Conservation (phyloP, 164 flowering plant species). For the Annona squamosa region DNA sequence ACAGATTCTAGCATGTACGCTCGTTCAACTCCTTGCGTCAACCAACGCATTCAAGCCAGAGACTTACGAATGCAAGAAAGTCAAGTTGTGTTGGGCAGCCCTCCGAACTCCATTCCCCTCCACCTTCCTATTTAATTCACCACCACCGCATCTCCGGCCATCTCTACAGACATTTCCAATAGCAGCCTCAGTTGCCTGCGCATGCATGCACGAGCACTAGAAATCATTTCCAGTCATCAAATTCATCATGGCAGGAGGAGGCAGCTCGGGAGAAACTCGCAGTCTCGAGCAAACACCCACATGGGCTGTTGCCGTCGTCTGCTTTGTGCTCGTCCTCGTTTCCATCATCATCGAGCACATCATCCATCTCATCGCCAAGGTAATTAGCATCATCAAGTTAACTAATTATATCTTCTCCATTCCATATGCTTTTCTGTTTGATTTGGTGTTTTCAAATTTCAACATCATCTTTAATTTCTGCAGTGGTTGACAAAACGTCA, state of each 20-base stretch:
- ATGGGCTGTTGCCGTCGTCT: conserved; percentile 79
- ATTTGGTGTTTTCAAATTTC: background rate
- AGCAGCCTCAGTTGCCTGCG: too few species aligned
- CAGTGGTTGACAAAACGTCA: conserved; percentile 55
- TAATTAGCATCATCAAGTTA: conserved; percentile 9
- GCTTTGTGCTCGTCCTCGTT: conserved; percentile 44
- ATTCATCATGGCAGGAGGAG: conserved; percentile 13
- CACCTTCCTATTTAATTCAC: too few species aligned
- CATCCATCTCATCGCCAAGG: conserved; percentile 58
- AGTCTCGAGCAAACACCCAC: conserved; percentile 67
- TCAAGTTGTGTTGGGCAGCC: too few species aligned
- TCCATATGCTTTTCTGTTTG: background rate
- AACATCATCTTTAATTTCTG: background rate
- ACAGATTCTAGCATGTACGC: too few species aligned
- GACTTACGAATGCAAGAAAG: too few species aligned
- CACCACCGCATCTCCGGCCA: too few species aligned
- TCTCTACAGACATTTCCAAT: too few species aligned
- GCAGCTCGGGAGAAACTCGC: conserved; percentile 28
- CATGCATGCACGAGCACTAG: too few species aligned
- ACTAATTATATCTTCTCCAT: background rate
- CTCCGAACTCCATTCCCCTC: too few species aligned
- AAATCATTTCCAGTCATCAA: too few species aligned
- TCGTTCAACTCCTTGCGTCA: too few species aligned
- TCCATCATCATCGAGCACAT: conserved; percentile 59
- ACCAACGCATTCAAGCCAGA: too few species aligned